Evolutionary conservation across 371 early-diverging fungal species (phyloP).

Genomic region (Conidiobolus incongruus): DNA sequence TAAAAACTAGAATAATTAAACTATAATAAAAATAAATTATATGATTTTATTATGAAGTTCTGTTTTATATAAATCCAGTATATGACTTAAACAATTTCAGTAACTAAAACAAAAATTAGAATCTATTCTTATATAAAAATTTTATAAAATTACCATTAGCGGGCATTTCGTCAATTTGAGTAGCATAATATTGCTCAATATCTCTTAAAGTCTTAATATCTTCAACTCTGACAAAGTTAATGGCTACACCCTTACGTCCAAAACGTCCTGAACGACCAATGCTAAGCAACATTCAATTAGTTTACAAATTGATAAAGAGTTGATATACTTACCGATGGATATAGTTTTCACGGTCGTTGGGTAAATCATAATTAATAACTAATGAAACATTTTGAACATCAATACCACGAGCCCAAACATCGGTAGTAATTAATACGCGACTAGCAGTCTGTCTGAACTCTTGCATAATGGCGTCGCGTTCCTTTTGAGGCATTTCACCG

Average conservation of each 20-base stretch:
- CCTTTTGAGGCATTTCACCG: conserved; percentile 91
- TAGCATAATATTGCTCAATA: conserved; percentile 83
- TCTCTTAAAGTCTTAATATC: conserved; percentile 69
- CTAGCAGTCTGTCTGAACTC: conserved; percentile 73
- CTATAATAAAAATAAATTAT: no score
- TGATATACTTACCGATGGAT: conserved; percentile 51
- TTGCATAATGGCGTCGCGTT: conserved; percentile 77
- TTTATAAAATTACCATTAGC: conserved; percentile 23
- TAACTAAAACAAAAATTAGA: neutral
- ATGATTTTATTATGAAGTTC: no score
- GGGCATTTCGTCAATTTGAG: conserved; percentile 94
- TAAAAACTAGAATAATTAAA: no score
- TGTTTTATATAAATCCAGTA: no score
- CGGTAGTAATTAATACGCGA: conserved; percentile 87
- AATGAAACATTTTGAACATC: conserved; percentile 95
- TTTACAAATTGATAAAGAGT: no score
- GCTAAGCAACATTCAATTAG: no score
- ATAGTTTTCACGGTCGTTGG: conserved; percentile 80
- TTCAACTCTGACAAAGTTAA: conserved; percentile 88
- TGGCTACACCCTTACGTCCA: conserved; percentile 95
- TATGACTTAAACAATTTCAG: neutral
- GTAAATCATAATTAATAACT: conserved; percentile 92
- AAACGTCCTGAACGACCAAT: conserved; percentile 96
- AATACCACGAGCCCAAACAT: conserved; percentile 92
- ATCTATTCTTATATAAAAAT: neutral